Conservation (phyloP, 768 basidiomycete genomes). For the Butyriboletus loyo region DNA sequence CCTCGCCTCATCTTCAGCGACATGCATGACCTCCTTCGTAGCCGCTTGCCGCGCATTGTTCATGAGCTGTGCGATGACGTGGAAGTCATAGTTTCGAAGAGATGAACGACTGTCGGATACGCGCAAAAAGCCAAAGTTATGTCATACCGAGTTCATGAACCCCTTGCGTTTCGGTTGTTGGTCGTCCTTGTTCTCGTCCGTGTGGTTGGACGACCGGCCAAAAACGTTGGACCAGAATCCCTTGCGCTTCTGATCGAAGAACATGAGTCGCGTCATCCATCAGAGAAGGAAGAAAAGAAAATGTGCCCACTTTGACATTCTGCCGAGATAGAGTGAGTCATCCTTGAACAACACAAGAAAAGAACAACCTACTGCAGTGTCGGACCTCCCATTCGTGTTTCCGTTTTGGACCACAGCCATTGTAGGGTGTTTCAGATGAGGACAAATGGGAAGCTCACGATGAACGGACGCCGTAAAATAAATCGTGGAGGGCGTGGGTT, state of each 20-base stretch:
- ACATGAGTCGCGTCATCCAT: not conserved
- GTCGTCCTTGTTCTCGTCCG: not conserved
- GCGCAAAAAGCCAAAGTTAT: fast-evolving
- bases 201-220: not conserved
- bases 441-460: not conserved
- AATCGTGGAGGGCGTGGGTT: constrained; percentile 2
- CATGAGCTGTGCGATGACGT: not conserved
- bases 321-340: not conserved
- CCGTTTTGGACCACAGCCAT: constrained; percentile 4
- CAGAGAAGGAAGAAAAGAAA: not conserved
- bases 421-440: not conserved
- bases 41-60: constrained; percentile 3
- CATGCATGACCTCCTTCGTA: not conserved
- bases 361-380: not conserved
- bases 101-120: too few relatives aligned
- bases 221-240: constrained; percentile 13
- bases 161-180: constrained; percentile 1
- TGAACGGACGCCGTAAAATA: not conserved
- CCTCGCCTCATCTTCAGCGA: constrained; percentile 10
- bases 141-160: constrained; percentile 10
- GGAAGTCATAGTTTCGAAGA: not conserved
- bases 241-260: constrained; percentile 12
- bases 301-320: constrained; percentile 5
- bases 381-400: not conserved
- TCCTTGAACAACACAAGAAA: not conserved